phyloP scores from a whole-genome alignment of 257 asterid species.

The Thymus mandschuricus region DNA sequence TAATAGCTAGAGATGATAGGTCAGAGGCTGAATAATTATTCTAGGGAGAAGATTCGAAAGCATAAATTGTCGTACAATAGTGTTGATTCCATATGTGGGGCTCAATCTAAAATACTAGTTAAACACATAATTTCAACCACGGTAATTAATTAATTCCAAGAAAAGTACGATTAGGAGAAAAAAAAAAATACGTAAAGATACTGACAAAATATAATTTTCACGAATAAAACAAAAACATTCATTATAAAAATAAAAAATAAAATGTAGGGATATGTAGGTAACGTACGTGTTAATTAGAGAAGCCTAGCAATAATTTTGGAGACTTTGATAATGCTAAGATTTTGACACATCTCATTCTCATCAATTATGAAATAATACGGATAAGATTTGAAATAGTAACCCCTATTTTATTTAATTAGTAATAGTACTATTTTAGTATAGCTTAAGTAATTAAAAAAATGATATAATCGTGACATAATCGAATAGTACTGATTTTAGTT shows the following conservation, averaged over 20 bases:
- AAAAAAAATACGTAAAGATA: too few relatives aligned
- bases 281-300: conserved; percentile 7
- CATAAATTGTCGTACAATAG: neutral
- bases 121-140: too few relatives aligned
- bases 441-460: too few relatives aligned
- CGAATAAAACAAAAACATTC: neutral
- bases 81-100: too few relatives aligned
- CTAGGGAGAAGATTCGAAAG: neutral
- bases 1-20: neutral
- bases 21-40: neutral
- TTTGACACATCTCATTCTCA: conserved; percentile 20
- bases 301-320: neutral
- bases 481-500: conserved; percentile 11
- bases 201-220: neutral
- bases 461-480: too few relatives aligned
- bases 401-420: neutral
- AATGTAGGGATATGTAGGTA: neutral
- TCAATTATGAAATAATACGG: conserved; percentile 26
- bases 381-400: conserved; percentile 20
- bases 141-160: too few relatives aligned
- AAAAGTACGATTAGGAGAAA: too few relatives aligned
- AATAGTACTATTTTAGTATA: conserved; percentile 15
- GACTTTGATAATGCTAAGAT: neutral
- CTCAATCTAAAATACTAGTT: too few relatives aligned
- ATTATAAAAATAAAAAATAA: too few relatives aligned